Percentiles rank a stretch among this genome's conserved stretches.
Conservation (phyloP, 768 basidiomycete genomes). For the Lactarius pseudohatsudake region DNA sequence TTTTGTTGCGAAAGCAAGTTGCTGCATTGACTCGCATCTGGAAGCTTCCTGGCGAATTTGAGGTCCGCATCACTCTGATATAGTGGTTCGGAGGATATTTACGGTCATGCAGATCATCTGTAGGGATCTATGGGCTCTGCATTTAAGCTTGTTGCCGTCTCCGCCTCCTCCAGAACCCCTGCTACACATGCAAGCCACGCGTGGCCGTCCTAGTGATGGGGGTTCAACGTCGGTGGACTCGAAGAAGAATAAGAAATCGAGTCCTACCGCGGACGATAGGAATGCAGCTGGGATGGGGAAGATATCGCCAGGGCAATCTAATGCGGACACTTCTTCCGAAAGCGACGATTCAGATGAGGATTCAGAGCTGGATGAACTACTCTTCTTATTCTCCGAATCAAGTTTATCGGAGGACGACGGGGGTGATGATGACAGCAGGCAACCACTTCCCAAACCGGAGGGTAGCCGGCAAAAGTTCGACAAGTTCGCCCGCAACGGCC, state of each 20-base stretch:
- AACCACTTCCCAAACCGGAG: slow-evolving; percentile 20
- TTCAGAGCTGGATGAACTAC: slow-evolving; percentile 42
- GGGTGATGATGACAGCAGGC: slow-evolving; percentile 21
- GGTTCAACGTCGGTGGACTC: slow-evolving; percentile 22
- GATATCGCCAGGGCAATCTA: neutral
- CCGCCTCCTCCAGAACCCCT: slow-evolving; percentile 64
- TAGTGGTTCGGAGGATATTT: neutral
- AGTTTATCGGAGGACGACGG: slow-evolving; percentile 37
- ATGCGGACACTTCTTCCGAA: slow-evolving; percentile 35
- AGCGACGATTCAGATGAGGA: slow-evolving; percentile 34
- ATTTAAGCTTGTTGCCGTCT: slow-evolving; percentile 60
- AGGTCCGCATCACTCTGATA: slow-evolving; percentile 46
- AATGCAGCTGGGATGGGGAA: slow-evolving; percentile 13
- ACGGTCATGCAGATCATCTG: slow-evolving; percentile 57
- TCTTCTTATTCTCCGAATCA: slow-evolving; percentile 41
- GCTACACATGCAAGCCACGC: slow-evolving; percentile 42
- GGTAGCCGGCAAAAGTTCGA: slow-evolving; percentile 20
- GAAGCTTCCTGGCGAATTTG: slow-evolving; percentile 77
- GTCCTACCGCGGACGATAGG: slow-evolving; percentile 23
- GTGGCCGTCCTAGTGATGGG: slow-evolving; percentile 8
- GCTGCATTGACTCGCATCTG: slow-evolving; percentile 57
- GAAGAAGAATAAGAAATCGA: slow-evolving; percentile 28
- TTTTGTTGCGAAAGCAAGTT: slow-evolving; percentile 77
- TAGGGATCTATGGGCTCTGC: slow-evolving; percentile 77
- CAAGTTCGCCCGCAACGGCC: slow-evolving; percentile 37